Conservation (phyloP, 2,329 filamentous ascomycete species). For the Aspergillus aculeatinus region DNA sequence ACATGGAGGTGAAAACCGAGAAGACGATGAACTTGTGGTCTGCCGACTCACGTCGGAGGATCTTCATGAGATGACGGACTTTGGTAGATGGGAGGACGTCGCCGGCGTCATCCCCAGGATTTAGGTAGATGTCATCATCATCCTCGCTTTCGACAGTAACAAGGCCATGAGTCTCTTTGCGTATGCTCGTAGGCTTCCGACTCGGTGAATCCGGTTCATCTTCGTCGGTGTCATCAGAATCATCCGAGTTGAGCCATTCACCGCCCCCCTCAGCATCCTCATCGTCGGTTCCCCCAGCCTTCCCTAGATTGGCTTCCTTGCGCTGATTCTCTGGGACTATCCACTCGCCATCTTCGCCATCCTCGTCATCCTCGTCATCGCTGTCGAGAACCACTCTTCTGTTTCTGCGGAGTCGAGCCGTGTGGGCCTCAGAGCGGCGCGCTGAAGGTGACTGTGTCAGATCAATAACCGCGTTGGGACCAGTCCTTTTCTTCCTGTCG, state of each 20-base stretch:
- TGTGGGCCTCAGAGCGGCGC: slow-evolving; percentile 19
- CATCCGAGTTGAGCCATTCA: slow-evolving; percentile 71
- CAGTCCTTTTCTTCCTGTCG: slow-evolving; percentile 47
- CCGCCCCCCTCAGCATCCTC: slow-evolving; percentile 86
- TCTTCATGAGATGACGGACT: slow-evolving; percentile 78
- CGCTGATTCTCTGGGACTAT: slow-evolving; percentile 69
- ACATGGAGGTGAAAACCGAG: slow-evolving; percentile 97
- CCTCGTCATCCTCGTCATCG: slow-evolving; percentile 61
- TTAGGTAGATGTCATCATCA: slow-evolving; percentile 39
- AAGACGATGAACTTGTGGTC: slow-evolving; percentile 98
- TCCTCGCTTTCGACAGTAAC: slow-evolving; percentile 46
- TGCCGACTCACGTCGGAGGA: slow-evolving; percentile 73
- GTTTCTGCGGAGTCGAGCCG: slow-evolving; percentile 36
- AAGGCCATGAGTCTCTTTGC: slow-evolving; percentile 29
- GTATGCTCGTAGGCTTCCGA: slow-evolving; percentile 14
- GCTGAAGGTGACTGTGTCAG: slow-evolving; percentile 27
- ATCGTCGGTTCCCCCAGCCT: slow-evolving; percentile 80
- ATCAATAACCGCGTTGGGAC: slow-evolving; percentile 38
- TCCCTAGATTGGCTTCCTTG: slow-evolving; percentile 62
- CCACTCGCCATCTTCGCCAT: slow-evolving; percentile 78
- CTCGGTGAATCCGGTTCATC: slow-evolving; percentile 33
- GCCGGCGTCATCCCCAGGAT: slow-evolving; percentile 42
- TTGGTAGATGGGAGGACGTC: slow-evolving; percentile 71
- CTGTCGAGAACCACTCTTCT: slow-evolving; percentile 52
- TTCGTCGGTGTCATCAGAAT: slow-evolving; percentile 58